phyloP scores from a whole-genome alignment of 1,284 basidiomycete species.

The Chondrostereum purpureum region DNA sequence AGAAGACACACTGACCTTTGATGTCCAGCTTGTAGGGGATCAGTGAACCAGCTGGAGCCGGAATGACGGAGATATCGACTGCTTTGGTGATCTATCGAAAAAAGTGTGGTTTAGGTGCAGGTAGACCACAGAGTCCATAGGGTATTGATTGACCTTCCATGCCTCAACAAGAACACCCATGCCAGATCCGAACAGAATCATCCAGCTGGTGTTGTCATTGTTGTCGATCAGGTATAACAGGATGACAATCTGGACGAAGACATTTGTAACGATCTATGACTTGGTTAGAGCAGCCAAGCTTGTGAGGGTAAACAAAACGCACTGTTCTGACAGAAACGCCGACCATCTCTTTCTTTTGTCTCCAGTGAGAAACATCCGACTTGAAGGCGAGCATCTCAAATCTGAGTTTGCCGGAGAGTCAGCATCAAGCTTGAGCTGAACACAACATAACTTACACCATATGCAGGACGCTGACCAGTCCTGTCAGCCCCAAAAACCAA shows the following conservation, averaged over 20 bases:
- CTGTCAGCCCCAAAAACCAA: slow-evolving; percentile 81
- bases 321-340: slow-evolving; percentile 84
- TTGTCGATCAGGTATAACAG: slow-evolving; percentile 93
- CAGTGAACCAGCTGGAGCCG: slow-evolving; percentile 50
- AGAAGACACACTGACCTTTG: slow-evolving; percentile 47
- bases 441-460: slow-evolving; percentile 53
- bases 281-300: too few species aligned
- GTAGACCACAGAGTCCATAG: slow-evolving; percentile 9
- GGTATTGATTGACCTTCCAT: slow-evolving; percentile 71
- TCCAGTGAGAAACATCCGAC: slow-evolving; percentile 92
- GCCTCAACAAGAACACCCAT: slow-evolving; percentile 89
- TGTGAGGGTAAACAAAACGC: slow-evolving; percentile 21
- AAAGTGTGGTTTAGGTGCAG: slow-evolving; percentile 11
- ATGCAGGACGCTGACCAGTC: slow-evolving; percentile 80
- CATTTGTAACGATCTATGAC: slow-evolving; percentile 81
- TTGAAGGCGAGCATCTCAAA: slow-evolving; percentile 96
- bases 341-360: slow-evolving; percentile 82
- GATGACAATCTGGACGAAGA: slow-evolving; percentile 86
- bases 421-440: slow-evolving; percentile 6
- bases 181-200: slow-evolving; percentile 88
- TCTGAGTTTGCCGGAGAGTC: slow-evolving; percentile 28
- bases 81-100: slow-evolving; percentile 69
- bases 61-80: slow-evolving; percentile 72
- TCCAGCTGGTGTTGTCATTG: slow-evolving; percentile 92
- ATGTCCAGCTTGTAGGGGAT: slow-evolving; percentile 81